Conservation (phyloP, 306 rosid genomes). For the Arachis hypogaea region DNA sequence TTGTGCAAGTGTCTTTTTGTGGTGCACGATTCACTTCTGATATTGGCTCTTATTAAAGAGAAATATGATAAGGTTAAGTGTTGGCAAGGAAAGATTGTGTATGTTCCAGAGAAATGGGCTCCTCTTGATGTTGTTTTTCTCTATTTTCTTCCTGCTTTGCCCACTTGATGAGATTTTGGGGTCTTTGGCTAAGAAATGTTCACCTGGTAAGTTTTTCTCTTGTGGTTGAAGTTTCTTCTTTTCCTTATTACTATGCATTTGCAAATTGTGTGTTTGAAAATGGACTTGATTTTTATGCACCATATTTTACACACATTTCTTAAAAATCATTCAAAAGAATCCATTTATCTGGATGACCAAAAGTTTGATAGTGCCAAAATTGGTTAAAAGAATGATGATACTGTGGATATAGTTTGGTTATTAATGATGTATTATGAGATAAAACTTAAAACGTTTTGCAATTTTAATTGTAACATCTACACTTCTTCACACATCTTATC, state of each 20-base stretch:
- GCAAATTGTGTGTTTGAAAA: background rate
- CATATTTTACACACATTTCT: too few relatives aligned
- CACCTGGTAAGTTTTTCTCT: conserved; percentile 54
- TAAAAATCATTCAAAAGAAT: too few relatives aligned
- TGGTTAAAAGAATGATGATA: background rate
- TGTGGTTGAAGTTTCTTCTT: background rate
- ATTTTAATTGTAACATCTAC: background rate
- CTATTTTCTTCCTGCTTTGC: conserved; percentile 80
- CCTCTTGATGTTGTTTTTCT: conserved; percentile 79
- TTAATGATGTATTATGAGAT: background rate
- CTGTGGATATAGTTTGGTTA: background rate
- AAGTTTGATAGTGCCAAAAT: background rate
- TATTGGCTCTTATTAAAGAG: conserved; percentile 70
- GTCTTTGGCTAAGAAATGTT: conserved; percentile 58
- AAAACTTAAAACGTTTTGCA: conserved; percentile 11
- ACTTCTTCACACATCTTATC: conserved; percentile 20
- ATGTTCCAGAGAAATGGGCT: conserved; percentile 76
- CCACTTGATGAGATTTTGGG: conserved; percentile 61
- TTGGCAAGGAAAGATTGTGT: conserved; percentile 88
- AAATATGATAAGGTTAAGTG: conserved; percentile 78
- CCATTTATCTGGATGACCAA: too few relatives aligned
- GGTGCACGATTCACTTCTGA: conserved; percentile 76
- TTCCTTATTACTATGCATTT: background rate
- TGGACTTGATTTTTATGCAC: too few relatives aligned
- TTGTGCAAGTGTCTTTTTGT: conserved; percentile 52